A percentile compares a stretch with the other conserved stretches of the same genome.
Conservation (phyloP, 306 rosid genomes). For the Gastrolobium villosum region DNA sequence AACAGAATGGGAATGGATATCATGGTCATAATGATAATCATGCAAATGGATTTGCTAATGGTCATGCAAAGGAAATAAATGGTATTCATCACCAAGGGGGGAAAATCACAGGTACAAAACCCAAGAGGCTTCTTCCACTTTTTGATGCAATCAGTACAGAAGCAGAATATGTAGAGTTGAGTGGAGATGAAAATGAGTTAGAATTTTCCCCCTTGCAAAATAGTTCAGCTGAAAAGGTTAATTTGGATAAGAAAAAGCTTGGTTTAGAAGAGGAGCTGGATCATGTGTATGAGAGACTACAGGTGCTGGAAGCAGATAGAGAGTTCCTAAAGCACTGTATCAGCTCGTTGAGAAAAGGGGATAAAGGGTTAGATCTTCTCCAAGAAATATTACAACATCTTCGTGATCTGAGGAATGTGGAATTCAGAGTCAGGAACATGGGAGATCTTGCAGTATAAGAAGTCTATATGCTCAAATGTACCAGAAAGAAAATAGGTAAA, state of each 20-base stretch:
- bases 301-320: conserved; percentile 88
- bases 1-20: conserved; percentile 80
- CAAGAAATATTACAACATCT: conserved; percentile 95
- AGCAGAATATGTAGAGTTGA: conserved; percentile 62
- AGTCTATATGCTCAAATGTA: conserved; percentile 30
- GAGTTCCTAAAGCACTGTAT: conserved; percentile 95
- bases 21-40: conserved; percentile 56
- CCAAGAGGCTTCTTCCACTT: conserved; percentile 67
- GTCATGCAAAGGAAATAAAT: conserved; percentile 67
- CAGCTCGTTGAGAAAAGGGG: conserved; percentile 92
- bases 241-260: conserved; percentile 58
- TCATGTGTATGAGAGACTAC: conserved; percentile 86
- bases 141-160: conserved; percentile 71
- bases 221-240: conserved; percentile 50
- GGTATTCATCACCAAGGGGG: conserved; percentile 72
- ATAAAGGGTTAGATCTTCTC: conserved; percentile 83
- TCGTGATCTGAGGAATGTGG: conserved; percentile 91
- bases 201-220: conserved; percentile 49
- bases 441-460: conserved; percentile 60
- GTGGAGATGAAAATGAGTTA: conserved; percentile 65
- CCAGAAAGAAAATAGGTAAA: conserved; percentile 56
- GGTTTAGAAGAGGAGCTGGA: conserved; percentile 68
- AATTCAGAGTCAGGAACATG: conserved; percentile 64
- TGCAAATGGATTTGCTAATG: conserved; percentile 70
- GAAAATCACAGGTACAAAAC: conserved; percentile 56